A percentile compares a stretch with the other conserved stretches of the same genome.
phyloP scores from a whole-genome alignment of 495 filamentous ascomycete genomes.

The Neurospora tetraspora region DNA sequence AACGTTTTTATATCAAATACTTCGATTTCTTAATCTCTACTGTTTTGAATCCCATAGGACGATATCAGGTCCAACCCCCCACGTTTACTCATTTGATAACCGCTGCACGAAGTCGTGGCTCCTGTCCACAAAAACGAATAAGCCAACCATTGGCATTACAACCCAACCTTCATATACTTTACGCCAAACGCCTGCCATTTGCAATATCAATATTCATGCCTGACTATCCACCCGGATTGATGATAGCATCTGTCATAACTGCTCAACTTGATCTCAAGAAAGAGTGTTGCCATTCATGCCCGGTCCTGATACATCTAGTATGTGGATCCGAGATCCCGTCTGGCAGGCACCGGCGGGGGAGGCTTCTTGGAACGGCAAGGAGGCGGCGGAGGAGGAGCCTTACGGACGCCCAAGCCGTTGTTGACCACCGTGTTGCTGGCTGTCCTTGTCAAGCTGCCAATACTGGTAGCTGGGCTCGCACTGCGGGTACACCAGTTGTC shows the following conservation, averaged over 20 bases:
- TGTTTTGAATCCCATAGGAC: background rate
- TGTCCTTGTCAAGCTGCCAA: slow-evolving; percentile 47
- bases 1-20: background rate
- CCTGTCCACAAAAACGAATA: background rate
- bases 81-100: background rate
- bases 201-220: background rate
- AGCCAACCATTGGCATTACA: background rate
- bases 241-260: background rate
- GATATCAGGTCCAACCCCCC: background rate
- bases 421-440: slow-evolving; percentile 43
- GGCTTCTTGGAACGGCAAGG: slow-evolving; percentile 74
- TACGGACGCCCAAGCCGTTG: slow-evolving; percentile 40
- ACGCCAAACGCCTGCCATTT: slow-evolving; percentile 1
- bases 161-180: background rate
- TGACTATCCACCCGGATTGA: background rate
- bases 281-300: background rate
- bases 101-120: background rate
- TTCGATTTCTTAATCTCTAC: background rate
- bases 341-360: slow-evolving; percentile 49
- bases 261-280: background rate
- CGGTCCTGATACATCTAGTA: slow-evolving; percentile 14
- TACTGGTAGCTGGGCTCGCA: slow-evolving; percentile 53
- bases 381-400: slow-evolving; percentile 71
- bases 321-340: slow-evolving; percentile 19
- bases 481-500: slow-evolving; percentile 46